Base-by-base conservation (phyloP, 768 basidiomycete genomes). In the Ramaria rubella region DNA sequence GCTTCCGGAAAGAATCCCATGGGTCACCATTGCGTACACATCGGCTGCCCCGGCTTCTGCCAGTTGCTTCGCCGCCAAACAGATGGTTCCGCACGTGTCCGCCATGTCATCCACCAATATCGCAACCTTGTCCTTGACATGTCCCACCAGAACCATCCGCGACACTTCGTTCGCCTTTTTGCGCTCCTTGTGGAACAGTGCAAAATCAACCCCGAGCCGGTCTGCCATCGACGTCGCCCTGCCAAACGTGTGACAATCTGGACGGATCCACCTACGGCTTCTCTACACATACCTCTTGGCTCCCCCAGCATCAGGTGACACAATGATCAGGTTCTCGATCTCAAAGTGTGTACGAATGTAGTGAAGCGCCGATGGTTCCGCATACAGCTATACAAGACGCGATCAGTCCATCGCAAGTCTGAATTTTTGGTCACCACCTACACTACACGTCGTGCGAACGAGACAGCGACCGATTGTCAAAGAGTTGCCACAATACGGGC, bases 51-150 rank as follows among this genome's bases (percentile, higher is more conserved):
- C 95, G 6, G 90, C 92, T 63, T 96, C 92, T 30, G 85, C 75
- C 55, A 99, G 78, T 60, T 96, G 91, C 61, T 81, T 77, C 6
- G 95, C 92, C 1, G 96, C 96, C 54, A 97, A 79, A 62, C 88
- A 86, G 59, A 99, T 81, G 58, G 96, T 99, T 52, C 92, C 92
- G 64, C 92, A 95, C 42, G 93, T 95, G 71, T 95, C 92, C 29
- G 93, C 92, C 93, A 99, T 97, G 76, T 99, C 96, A 76, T 98
- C 96, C 44, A 98, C 89, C 27, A 99, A 77, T 57, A 99, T 94
- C 53, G 94, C 96, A 42, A 84, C 79, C 75, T 97, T 94, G 68
- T 86, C 93, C 67, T 82, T 84, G 60, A 94, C 94, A 65, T 92
- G 85, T 1, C 96, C 96, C 44, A 99, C 95, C 51, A 99, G 83